A percentile compares a stretch with the other conserved stretches of the same genome.
phyloP scores from a whole-genome alignment of 2,329 filamentous ascomycete species.

The Arthrinium puccinioides region DNA sequence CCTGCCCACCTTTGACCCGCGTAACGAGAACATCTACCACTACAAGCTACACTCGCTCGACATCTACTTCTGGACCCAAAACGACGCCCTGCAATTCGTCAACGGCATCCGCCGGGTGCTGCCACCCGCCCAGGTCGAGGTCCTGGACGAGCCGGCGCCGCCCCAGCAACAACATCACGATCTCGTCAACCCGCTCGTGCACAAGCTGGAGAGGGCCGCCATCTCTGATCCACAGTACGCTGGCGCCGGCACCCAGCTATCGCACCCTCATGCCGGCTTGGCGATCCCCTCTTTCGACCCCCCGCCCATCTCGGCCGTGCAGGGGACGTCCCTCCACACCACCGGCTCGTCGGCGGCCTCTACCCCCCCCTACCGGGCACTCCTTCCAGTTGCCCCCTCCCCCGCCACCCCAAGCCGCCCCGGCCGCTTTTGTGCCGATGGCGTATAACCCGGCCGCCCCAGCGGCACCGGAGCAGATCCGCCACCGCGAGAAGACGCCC shows the following conservation, averaged over 20 bases:
- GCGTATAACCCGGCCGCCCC: constrained; percentile 77
- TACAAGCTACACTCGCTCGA: constrained; percentile 71
- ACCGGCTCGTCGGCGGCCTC: no score
- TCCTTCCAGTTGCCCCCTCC: no score
- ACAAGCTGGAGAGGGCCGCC: constrained; percentile 64
- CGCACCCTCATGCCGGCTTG: not conserved
- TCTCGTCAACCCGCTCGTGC: constrained; percentile 60
- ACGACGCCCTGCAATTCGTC: constrained; percentile 64
- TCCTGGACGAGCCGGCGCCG: constrained; percentile 56
- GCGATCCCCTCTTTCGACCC: constrained; percentile 23
- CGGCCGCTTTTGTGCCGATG: constrained; percentile 51
- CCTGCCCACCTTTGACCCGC: constrained; percentile 63
- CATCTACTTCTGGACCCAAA: constrained; percentile 72
- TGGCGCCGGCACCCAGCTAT: constrained; percentile 12
- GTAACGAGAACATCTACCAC: constrained; percentile 71
- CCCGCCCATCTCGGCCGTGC: constrained; percentile 28
- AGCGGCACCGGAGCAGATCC: constrained; percentile 63
- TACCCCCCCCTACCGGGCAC: no score
- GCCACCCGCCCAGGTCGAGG: constrained; percentile 51
- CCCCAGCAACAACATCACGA: constrained; percentile 31
- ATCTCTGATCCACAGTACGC: constrained; percentile 51
- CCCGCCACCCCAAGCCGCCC: constrained; percentile 7
- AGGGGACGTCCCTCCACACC: no score
- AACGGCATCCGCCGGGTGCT: constrained; percentile 60
- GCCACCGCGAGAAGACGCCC: constrained; percentile 72